Base-by-base conservation (phyloP, 148 eudicot species). In the Dysphania ambrosioides region DNA sequence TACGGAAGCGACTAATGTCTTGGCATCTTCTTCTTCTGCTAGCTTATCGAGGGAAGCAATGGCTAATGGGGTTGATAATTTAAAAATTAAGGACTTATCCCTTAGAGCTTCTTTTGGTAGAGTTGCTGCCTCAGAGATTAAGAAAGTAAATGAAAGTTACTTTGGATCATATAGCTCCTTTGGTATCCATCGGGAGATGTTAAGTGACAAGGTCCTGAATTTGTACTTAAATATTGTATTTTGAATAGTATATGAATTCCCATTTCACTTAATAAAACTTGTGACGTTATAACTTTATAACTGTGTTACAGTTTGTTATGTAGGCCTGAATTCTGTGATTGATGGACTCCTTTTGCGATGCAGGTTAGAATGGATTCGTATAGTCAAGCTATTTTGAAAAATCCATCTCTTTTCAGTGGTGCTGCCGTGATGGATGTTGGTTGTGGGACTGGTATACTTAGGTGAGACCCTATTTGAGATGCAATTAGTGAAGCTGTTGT, bases 371-470 rank as follows among this genome's bases (percentile, higher is more conserved):
- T 90, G 42, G 97, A 92, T 85, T 89, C 98, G 68, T 95, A 95
- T 80, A 84, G 87, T 70, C 84, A 88, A 70, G 98, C 98, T 57
- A 86, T 95, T 73, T 29, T 84, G 82, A 82, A 80, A 44, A 95
- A 95, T 70, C 97, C 97, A 51, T 88, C 96, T 79, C 91, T 95
- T 68, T 56, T 95, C 61, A 77, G 61, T 8, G 86, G 85, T 72
- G 93, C 97, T 58, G 82, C 84, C 35, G 98, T 95, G 61, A 79
- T 95, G 82, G 98, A 95, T 82, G 91, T 95, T 35, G 98, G 98
- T 73, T 95, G 98, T 74, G 98, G 98, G 73, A 95, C 98, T 72
- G 97, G 98, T 72, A 95, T 95, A 74, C 80, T 95, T 62, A 95
- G 97, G 98, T 92, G 76, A 75, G 87, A 76, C 65, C 53, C 12